Evolutionary conservation across 163 green algal species (phyloP).

Genomic region (Trebouxia gelatinosa): DNA sequence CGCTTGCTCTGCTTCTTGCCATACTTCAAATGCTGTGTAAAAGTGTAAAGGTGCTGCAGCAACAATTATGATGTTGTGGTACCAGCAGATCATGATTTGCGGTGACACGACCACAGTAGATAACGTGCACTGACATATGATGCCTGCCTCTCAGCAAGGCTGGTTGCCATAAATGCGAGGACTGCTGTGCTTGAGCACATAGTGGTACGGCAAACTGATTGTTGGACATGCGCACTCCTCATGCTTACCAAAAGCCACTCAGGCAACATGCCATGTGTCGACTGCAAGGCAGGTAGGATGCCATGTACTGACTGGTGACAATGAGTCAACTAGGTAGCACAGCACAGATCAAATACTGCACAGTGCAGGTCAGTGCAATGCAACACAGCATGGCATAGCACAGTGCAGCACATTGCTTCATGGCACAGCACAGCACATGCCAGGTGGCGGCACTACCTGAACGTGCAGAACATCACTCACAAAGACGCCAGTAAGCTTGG

Average conservation of each 20-base stretch:
- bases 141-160: no score
- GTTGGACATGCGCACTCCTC: not conserved
- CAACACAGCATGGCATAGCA: not conserved
- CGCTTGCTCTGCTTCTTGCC: conserved; percentile 33
- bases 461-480: conserved; percentile 51
- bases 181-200: not conserved
- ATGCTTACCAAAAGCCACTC: no score
- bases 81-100: not conserved
- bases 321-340: no score
- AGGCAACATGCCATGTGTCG: no score
- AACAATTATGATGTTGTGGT: not conserved
- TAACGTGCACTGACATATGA: no score
- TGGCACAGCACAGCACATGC: not conserved
- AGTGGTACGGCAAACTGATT: not conserved
- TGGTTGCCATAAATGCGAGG: not conserved
- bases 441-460: conserved; percentile 25
- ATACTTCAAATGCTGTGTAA: conserved; percentile 40
- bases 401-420: not conserved
- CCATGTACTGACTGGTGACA: no score
- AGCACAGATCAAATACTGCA: no score
- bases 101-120: not conserved
- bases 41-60: conserved; percentile 49
- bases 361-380: not conserved
- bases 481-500: conserved; percentile 41
- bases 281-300: no score